Percentiles rank a stretch among this genome's conserved stretches.
These are phyloP conservation scores for Boletellus sp. DNA, from an alignment of 768 basidiomycete species.

Conservation along the genomic window DNA sequence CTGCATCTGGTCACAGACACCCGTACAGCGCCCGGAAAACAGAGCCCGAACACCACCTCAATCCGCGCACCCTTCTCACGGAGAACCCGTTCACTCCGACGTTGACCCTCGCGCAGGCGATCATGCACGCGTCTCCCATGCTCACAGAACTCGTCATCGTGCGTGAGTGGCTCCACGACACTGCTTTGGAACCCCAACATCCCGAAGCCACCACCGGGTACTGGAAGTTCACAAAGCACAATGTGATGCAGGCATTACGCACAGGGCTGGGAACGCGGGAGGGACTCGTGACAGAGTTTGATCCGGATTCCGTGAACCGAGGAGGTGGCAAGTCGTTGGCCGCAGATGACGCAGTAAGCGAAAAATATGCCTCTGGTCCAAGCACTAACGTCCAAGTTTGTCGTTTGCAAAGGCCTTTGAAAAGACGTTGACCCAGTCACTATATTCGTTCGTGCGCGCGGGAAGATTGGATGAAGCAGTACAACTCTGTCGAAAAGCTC, in stretches of 20 bases:
- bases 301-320: conserved; percentile 74
- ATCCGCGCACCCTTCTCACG: conserved; percentile 53
- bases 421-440: conserved; percentile 65
- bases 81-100: conserved; percentile 84
- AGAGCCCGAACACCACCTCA: conserved; percentile 42
- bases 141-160: conserved; percentile 76
- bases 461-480: conserved; percentile 85
- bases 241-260: conserved; percentile 59
- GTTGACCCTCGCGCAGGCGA: conserved; percentile 66
- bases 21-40: conserved; percentile 62
- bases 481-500: conserved; percentile 73
- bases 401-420: conserved; percentile 64
- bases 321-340: conserved; percentile 59
- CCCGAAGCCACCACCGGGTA: conserved; percentile 80
- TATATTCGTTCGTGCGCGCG: conserved; percentile 80
- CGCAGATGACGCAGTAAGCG: conserved; percentile 72
- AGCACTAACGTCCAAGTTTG: not conserved
- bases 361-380: not conserved
- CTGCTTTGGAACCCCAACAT: conserved; percentile 53
- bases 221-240: conserved; percentile 79
- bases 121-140: conserved; percentile 63
- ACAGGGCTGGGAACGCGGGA: conserved; percentile 44
- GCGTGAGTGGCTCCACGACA: conserved; percentile 86
- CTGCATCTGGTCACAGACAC: not conserved
- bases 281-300: conserved; percentile 62